Percentiles rank a stretch among this genome's conserved stretches.
Evolutionary conservation across 2,329 filamentous ascomycete genomes (phyloP).

Genomic region (Coniosporium uncinatum): DNA sequence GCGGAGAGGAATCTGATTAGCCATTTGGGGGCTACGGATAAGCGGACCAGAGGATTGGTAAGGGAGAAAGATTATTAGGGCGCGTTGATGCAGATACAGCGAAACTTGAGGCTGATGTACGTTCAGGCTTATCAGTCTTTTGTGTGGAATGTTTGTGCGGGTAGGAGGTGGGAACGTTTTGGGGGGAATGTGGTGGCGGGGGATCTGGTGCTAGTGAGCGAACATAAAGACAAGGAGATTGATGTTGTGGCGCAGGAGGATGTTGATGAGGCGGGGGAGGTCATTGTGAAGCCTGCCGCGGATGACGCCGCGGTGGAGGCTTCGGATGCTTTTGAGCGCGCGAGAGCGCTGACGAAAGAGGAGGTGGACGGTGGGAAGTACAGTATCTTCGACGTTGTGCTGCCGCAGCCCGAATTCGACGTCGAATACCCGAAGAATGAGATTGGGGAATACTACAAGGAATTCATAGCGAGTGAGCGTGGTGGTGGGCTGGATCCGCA

Average conservation of each 20-base stretch:
- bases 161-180: conserved; percentile 72
- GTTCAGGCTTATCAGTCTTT: conserved; percentile 94
- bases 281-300: conserved; percentile 55
- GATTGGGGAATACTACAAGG: conserved; percentile 74
- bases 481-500: conserved; percentile 78
- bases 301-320: conserved; percentile 48
- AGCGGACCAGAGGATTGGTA: conserved; percentile 48
- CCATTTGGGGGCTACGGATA: conserved; percentile 66
- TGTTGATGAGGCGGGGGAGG: conserved; percentile 57
- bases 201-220: conserved; percentile 70
- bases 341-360: conserved; percentile 67
- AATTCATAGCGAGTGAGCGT: conserved; percentile 76
- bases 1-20: conserved; percentile 77
- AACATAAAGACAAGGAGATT: conserved; percentile 37
- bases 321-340: conserved; percentile 60
- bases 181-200: conserved; percentile 74
- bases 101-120: conserved; percentile 88
- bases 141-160: conserved; percentile 86
- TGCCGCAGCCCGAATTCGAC: conserved; percentile 91
- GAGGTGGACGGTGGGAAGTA: conserved; percentile 75
- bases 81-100: conserved; percentile 72
- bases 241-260: conserved; percentile 13
- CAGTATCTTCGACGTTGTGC: conserved; percentile 80
- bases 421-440: conserved; percentile 81
- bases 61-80: conserved; percentile 70